These are phyloP conservation scores for Fusarium sp. DNA, from an alignment of 2,329 filamentous ascomycete species.

Conservation along the genomic window DNA sequence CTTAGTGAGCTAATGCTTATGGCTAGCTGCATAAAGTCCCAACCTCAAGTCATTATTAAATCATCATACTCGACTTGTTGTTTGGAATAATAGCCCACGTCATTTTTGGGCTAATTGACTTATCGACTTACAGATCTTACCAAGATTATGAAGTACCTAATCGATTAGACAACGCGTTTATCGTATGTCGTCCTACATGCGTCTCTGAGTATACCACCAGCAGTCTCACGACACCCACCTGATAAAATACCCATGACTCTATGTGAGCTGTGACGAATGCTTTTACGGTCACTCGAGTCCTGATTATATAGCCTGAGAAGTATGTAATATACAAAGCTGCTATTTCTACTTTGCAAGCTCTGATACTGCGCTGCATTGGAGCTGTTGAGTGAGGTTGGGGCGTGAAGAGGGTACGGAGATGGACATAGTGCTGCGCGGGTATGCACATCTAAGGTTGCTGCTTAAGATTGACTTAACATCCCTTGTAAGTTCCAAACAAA, in stretches of 20 bases:
- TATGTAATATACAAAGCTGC: neutral
- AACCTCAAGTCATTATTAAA: constrained; percentile 10
- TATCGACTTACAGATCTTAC: neutral
- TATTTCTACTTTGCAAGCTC: neutral
- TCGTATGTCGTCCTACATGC: neutral
- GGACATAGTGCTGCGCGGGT: neutral
- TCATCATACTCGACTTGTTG: constrained; percentile 3
- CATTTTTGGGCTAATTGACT: constrained; percentile 21
- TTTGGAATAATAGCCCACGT: constrained; percentile 10
- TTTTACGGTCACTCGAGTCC: neutral
- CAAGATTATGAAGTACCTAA: neutral
- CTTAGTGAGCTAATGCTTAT: constrained; percentile 21
- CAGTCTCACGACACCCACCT: neutral
- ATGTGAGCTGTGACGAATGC: neutral
- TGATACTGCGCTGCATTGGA: neutral
- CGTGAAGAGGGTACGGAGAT: too few relatives aligned
- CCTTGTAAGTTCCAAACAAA: neutral
- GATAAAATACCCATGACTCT: neutral
- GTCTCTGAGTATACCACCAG: neutral
- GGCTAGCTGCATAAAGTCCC: constrained; percentile 27
- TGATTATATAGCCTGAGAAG: neutral
- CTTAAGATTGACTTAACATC: neutral
- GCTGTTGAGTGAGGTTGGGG: too few relatives aligned
- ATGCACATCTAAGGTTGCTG: neutral
- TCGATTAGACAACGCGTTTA: neutral